Evolutionary conservation across 2,329 filamentous ascomycete genomes (phyloP).

Genomic region (Alternaria alternata): DNA sequence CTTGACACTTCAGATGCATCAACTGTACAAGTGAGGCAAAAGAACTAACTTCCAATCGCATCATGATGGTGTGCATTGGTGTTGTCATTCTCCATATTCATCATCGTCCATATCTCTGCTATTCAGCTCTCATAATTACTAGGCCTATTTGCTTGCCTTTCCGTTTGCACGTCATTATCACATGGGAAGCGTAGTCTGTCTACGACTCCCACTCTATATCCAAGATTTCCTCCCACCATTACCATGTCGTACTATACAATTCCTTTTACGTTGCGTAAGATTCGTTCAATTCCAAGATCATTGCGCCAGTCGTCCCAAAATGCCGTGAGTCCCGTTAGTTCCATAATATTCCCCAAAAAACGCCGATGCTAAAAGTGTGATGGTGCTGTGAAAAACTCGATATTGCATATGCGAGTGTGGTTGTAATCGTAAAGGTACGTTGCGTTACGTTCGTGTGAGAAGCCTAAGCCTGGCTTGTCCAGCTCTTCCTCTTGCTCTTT

Average conservation of each 20-base stretch:
- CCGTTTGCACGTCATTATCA: not conserved
- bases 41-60: not conserved
- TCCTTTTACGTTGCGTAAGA: not conserved
- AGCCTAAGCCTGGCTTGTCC: slow-evolving; percentile 24
- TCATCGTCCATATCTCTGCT: not conserved
- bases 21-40: not conserved
- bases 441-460: not conserved
- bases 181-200: not conserved
- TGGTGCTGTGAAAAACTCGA: not conserved
- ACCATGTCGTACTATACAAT: slow-evolving; percentile 2
- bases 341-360: not conserved
- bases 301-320: not conserved
- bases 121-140: not conserved
- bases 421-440: not conserved
- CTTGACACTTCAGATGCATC: not conserved
- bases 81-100: not conserved
- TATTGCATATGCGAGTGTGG: not conserved
- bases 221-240: not conserved
- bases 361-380: slow-evolving; percentile 6
- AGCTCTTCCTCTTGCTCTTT: slow-evolving; percentile 37
- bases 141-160: not conserved
- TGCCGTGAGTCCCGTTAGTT: slow-evolving; percentile 1
- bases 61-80: not conserved
- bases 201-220: not conserved
- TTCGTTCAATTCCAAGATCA: not conserved